A percentile compares a stretch with the other conserved stretches of the same genome.
phyloP scores from a whole-genome alignment of 2,329 filamentous ascomycete genomes.

The Fusarium buharicum region DNA sequence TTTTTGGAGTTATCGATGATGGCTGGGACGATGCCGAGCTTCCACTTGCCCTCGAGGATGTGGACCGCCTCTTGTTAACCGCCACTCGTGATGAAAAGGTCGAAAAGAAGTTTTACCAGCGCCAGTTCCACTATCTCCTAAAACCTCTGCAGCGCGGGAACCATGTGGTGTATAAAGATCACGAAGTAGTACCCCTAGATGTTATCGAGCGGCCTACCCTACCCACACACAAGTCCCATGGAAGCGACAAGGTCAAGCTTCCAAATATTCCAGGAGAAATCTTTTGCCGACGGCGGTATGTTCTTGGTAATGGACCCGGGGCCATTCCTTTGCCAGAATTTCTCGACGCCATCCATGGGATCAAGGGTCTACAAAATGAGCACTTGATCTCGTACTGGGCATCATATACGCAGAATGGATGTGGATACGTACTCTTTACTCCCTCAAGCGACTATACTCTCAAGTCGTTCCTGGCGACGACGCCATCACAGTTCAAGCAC shows the following conservation, averaged over 20 bases:
- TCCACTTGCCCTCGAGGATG: slow-evolving; percentile 72
- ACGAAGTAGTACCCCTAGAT: slow-evolving; percentile 76
- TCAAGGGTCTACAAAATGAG: slow-evolving; percentile 69
- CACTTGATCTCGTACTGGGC: slow-evolving; percentile 78
- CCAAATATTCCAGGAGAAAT: slow-evolving; percentile 68
- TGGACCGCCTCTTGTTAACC: slow-evolving; percentile 71
- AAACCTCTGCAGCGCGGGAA: slow-evolving; percentile 68
- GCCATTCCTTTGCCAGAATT: slow-evolving; percentile 65
- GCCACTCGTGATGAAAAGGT: slow-evolving; percentile 68
- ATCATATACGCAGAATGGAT: slow-evolving; percentile 73
- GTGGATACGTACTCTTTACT: slow-evolving; percentile 73
- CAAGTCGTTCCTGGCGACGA: slow-evolving; percentile 72
- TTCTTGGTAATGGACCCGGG: slow-evolving; percentile 58
- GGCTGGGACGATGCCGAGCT: slow-evolving; percentile 82
- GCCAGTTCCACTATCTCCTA: slow-evolving; percentile 77
- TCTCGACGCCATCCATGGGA: slow-evolving; percentile 67
- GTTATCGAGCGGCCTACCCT: slow-evolving; percentile 68
- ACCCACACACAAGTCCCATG: slow-evolving; percentile 50
- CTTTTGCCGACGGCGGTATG: slow-evolving; percentile 68
- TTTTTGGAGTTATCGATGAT: slow-evolving; percentile 79
- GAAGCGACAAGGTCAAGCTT: slow-evolving; percentile 69
- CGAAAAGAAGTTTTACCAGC: slow-evolving; percentile 75
- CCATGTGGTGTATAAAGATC: slow-evolving; percentile 71
- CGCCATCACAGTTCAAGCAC: slow-evolving; percentile 70
- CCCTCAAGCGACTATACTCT: slow-evolving; percentile 74